These are phyloP conservation scores for Cupressus sempervirens DNA, from an alignment of 75 land plant species.

Conservation along the genomic window DNA sequence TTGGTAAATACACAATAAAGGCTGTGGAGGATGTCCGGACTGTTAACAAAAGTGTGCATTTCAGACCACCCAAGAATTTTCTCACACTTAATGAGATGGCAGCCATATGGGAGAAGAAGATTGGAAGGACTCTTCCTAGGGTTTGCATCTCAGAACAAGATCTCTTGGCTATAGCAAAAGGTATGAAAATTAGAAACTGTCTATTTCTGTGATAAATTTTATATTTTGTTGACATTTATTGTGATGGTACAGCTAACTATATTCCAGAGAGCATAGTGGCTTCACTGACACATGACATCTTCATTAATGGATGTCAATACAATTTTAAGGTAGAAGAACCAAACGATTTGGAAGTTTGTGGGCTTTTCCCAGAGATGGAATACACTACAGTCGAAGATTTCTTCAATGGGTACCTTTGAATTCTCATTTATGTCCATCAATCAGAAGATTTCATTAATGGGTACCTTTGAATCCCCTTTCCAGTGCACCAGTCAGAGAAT, in stretches of 20 bases:
- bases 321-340: conserved; percentile 4
- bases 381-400: conserved; percentile 15
- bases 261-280: conserved; percentile 12
- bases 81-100: conserved; percentile 24
- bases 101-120: conserved; percentile 23
- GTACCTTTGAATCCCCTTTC: neutral
- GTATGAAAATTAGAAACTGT: neutral
- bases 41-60: conserved; percentile 11
- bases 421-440: too few relatives aligned
- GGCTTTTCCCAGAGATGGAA: conserved; percentile 25
- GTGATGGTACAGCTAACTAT: conserved; percentile 12
- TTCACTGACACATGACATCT: conserved; percentile 12
- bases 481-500: neutral
- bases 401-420: too few relatives aligned
- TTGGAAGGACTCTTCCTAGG: conserved; percentile 20
- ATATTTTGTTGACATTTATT: neutral
- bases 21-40: conserved; percentile 16
- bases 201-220: neutral
- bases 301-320: conserved; percentile 16
- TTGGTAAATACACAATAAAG: conserved; percentile 25
- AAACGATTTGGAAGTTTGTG: conserved; percentile 13
- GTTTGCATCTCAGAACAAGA: conserved; percentile 17
- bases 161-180: conserved; percentile 19
- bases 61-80: conserved; percentile 20
- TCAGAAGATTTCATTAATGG: neutral